These are phyloP conservation scores for Vickermania spadyakhi DNA, from an alignment of 208 protist species.

Conservation along the genomic window DNA sequence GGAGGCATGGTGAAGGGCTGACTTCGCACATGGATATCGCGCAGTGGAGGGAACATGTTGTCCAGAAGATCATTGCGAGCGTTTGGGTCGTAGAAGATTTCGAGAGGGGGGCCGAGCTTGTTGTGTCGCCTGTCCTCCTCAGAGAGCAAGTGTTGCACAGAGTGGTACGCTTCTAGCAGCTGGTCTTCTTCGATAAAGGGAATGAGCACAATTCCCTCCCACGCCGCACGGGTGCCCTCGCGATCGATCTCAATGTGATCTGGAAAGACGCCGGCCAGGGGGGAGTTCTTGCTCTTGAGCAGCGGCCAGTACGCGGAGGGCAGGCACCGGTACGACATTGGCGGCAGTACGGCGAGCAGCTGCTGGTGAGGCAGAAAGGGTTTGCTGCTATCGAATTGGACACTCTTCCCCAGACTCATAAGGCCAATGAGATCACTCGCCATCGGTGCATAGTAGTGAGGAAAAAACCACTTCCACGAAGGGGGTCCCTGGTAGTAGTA, in stretches of 20 bases:
- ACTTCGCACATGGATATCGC: conserved; percentile 34
- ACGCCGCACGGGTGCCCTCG: conserved; percentile 75
- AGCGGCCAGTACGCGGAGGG: conserved; percentile 86
- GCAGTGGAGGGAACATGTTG: conserved; percentile 45
- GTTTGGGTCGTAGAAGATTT: conserved; percentile 55
- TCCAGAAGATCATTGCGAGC: conserved; percentile 46
- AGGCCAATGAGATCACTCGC: conserved; percentile 85
- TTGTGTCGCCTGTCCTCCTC: conserved; percentile 71
- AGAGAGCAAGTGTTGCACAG: conserved; percentile 51
- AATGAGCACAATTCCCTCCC: conserved; percentile 90
- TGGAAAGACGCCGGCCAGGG: conserved; percentile 71
- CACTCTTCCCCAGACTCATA: conserved; percentile 29
- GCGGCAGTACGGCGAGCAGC: conserved; percentile 97
- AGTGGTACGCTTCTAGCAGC: conserved; percentile 65
- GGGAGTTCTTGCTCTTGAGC: conserved; percentile 47
- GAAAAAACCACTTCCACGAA: conserved; percentile 91
- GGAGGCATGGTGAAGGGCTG: conserved; percentile 47
- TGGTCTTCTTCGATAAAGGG: conserved; percentile 85
- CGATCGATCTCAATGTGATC: conserved; percentile 85
- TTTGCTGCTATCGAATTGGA: conserved; percentile 60
- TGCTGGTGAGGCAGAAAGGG: conserved; percentile 92
- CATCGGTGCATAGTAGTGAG: conserved; percentile 90
- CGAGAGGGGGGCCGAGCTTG: conserved; percentile 36
- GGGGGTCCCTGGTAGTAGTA: conserved; percentile 87
- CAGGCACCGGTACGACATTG: conserved; percentile 85